Evolutionary conservation across 768 basidiomycete genomes (phyloP), one percentile per base, ranked within the genome.

Genomic region (Phlebiopsis flavidoalba): DNA sequence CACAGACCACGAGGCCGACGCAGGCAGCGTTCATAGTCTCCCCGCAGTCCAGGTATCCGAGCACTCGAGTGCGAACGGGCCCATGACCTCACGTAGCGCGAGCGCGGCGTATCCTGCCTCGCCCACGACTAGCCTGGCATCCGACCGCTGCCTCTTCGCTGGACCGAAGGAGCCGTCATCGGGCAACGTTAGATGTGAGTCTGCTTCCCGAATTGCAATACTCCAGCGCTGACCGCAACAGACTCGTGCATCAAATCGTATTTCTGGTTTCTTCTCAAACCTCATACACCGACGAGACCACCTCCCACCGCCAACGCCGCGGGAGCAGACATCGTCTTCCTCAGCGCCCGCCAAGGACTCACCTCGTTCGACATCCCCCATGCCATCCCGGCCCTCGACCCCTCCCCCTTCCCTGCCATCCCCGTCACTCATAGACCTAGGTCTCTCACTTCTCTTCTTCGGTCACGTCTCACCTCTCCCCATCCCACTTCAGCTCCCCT

Each of bases 251-350:
- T 80, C 87, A 26, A 91, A 86, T 69, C 81, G 91, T 31, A 77
- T 93, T 33, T 93, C 92, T 24, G 91, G 91, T n/a, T 93, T 93
- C 73, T 86, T 93, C 71, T 87, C 83, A 15, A 84, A 83, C 66
- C 79, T 93, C 60, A 89, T 93, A 6, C 85, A 88, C 68, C 83
- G 91, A 59, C 81, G 88, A 53, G 88, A 91, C 57, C 74, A 72
- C 14, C 67, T 75, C 3, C 63, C 67, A 31, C 62, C 71, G 3
- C 47, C 71, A 45, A 49, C 64, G 12, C 53, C 66, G 1, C 59
- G 65, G 15, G 70, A 70, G 40, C 64, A 64, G 1, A 60, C 63
- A 19, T 54, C 69, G 0, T 58, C 65, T 11, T 58, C 68, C 4
- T 61, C 65, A 2, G 65, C 71, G 0, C 62, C 64, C 33, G 70